Evolutionary conservation across 2,329 filamentous ascomycete genomes (phyloP), one percentile per base, ranked within the genome.

Genomic region (Dactylellina haptotyla): DNA sequence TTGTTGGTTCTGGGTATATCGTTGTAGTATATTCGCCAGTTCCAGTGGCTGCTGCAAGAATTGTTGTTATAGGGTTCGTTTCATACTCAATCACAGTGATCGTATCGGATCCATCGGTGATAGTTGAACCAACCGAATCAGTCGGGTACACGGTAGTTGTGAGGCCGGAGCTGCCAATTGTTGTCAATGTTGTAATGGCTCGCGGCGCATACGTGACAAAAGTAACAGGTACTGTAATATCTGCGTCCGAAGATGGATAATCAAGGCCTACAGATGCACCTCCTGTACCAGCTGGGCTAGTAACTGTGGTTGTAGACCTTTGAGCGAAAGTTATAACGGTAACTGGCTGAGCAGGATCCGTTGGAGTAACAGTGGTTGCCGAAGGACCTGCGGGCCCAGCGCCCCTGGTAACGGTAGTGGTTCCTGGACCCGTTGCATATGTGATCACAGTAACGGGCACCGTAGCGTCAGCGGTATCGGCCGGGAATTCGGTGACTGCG

Each of bases 141-240:
- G 50, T 54, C 4, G 50, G 51, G 51, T 39, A 56, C 1, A 39
- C n/a, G 14, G 51, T 56, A 5, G 30, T 56, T n/a, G 14, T 54
- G 23, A 14, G 9, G 37, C 26, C 30, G 14, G 28, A 16, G n/a
- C 18, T 23, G 2, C 50, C 45, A 26, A 28, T 26, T 10, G 45
- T 32, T 26, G 50, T 54, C 10, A 54, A 10, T 16, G 50, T 54
- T 16, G 50, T 54, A 28, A 54, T 34, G 25, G 4, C 16, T 48
- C 25, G 43, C 4, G 5, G 20, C 14, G 25, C 43, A 20, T 3
- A 32, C 4, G 26, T 18, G 37, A 32, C 20, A 2, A 54, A 25
- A 4, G 48, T 51, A 8, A 12, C 2, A 14, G 48, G 3, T 28
- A n/a, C 14, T 4, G 45, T 20, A 8, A 10, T 20, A 32, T 51